These are phyloP conservation scores for Hypocrella siamensis DNA, from an alignment of 2,329 filamentous ascomycete species.

Conservation along the genomic window DNA sequence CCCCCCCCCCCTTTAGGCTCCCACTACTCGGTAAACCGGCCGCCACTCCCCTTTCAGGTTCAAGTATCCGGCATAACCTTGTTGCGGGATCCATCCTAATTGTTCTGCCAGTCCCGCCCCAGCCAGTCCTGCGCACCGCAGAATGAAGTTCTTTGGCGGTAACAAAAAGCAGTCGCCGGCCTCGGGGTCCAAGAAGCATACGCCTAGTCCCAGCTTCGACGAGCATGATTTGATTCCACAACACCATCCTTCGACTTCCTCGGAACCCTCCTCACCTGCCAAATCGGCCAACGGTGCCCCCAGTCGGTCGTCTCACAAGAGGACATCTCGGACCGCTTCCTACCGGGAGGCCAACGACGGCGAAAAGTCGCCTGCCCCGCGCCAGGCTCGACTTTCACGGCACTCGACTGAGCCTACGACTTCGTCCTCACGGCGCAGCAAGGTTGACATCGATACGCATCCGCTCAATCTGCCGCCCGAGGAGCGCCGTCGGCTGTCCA, in stretches of 20 bases:
- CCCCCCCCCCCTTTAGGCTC: slow-evolving; percentile 6
- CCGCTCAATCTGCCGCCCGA: slow-evolving; percentile 84
- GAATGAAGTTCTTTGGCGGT: slow-evolving; percentile 34
- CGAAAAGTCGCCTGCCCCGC: slow-evolving; percentile 8
- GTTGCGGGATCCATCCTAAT: slow-evolving; percentile 16
- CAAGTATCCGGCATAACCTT: slow-evolving; percentile 23
- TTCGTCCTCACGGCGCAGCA: slow-evolving; percentile 31
- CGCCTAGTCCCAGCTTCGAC: slow-evolving; percentile 17
- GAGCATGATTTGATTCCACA: slow-evolving; percentile 21
- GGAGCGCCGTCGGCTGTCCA: slow-evolving; percentile 63
- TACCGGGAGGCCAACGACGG: slow-evolving; percentile 10
- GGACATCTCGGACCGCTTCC: slow-evolving; percentile 15
- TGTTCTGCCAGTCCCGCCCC: slow-evolving; percentile 7
- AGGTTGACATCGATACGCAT: slow-evolving; percentile 57
- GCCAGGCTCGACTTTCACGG: slow-evolving; percentile 28
- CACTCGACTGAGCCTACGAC: slow-evolving; percentile 32
- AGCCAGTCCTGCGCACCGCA: slow-evolving; percentile 7
- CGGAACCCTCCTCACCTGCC: slow-evolving; percentile 21
- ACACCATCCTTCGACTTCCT: slow-evolving; percentile 14
- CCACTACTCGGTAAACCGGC: slow-evolving; percentile 14
- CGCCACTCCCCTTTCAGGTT: slow-evolving; percentile 6
- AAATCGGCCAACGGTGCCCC: slow-evolving; percentile 18
- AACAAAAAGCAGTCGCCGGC: slow-evolving; percentile 21
- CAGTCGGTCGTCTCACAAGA: slow-evolving; percentile 13
- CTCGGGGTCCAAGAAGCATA: slow-evolving; percentile 21